Evolutionary conservation across 139 green algal genomes (phyloP), one percentile per base, ranked within the genome.

Genomic region (Yamagishiella unicocca): DNA sequence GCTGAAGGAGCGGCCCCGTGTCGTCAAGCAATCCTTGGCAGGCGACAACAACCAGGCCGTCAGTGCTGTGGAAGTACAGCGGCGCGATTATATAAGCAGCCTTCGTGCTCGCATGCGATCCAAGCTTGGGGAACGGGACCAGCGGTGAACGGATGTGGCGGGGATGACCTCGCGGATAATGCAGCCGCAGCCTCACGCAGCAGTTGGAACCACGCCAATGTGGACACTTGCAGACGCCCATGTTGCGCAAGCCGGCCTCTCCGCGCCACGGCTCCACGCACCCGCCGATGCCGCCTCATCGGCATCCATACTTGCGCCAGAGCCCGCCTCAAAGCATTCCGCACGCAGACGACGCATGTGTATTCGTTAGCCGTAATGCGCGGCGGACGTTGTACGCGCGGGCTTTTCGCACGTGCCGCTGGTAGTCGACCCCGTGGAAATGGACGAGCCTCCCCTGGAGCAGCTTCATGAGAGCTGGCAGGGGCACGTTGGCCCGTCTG

Each of bases 1-100:
- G 9, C 62, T 86, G 0, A 86, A 86, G 35, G 80, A 86, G 35
- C 58, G 58, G 40, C 79, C 79, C 3, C 43, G 19, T 22, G 61
- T 61, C 0, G 25, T 85, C 0, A 75, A 72, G n/a, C 10, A 53
- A 25, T 58, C 58, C 2, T 33, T 66, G 22, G 40, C 24, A 22
- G 50, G 12, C 50, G 50, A 58, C 14, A 55, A 35, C 38, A 54
- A 21, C 37, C 33, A 54, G 19, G 38, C 17, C 1, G 2, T 1
- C 66, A 46, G 29, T 74, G n/a, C 70, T 19, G 70, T 54, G 54
- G 70, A 54, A 14, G 9, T 35, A 22, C 38, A 78, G 40, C 70
- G 70, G 22, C 1, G 70, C 4, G 70, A 78, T 35, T 78, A 58
- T 17, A 53, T 78, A 4, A 78, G 33, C 1, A 37, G 21, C 27